Evolutionary conservation across 2,329 filamentous ascomycete species (phyloP).

Genomic region (Fusarium musae): DNA sequence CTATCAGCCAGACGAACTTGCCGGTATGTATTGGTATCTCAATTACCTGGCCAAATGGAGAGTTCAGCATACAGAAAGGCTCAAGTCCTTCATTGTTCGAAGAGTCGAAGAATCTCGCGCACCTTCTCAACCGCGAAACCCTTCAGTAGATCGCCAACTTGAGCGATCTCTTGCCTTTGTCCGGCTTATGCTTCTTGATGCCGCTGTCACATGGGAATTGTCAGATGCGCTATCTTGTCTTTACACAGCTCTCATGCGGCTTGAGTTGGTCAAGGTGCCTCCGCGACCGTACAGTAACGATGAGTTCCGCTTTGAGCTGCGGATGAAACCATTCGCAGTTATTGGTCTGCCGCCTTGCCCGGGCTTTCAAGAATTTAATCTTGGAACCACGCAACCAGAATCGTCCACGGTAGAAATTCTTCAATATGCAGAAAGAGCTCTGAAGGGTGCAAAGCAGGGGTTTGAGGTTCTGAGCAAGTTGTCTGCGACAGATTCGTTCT

Average conservation of each 20-base stretch:
- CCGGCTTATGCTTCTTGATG: conserved; percentile 71
- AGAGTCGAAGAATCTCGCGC: conserved; percentile 48
- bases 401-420: conserved; percentile 55
- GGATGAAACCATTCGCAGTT: conserved; percentile 84
- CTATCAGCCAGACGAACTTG: conserved; percentile 86
- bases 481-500: conserved; percentile 63
- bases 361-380: conserved; percentile 68
- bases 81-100: conserved; percentile 71
- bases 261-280: conserved; percentile 63
- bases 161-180: conserved; percentile 64
- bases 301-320: conserved; percentile 78
- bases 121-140: conserved; percentile 20
- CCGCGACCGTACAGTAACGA: conserved; percentile 74
- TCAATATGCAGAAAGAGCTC: conserved; percentile 57
- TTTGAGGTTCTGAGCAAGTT: conserved; percentile 68
- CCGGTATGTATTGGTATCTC: conserved; percentile 92
- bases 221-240: conserved; percentile 68
- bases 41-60: conserved; percentile 77
- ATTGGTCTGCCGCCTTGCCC: conserved; percentile 76
- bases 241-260: conserved; percentile 73
- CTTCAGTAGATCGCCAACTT: conserved; percentile 56
- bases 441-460: conserved; percentile 62
- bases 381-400: conserved; percentile 55
- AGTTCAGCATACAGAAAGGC: conserved; percentile 76
- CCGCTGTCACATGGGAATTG: conserved; percentile 69